phyloP scores from a whole-genome alignment of 2,329 filamentous ascomycete species.

The Aspergillus jensenii region DNA sequence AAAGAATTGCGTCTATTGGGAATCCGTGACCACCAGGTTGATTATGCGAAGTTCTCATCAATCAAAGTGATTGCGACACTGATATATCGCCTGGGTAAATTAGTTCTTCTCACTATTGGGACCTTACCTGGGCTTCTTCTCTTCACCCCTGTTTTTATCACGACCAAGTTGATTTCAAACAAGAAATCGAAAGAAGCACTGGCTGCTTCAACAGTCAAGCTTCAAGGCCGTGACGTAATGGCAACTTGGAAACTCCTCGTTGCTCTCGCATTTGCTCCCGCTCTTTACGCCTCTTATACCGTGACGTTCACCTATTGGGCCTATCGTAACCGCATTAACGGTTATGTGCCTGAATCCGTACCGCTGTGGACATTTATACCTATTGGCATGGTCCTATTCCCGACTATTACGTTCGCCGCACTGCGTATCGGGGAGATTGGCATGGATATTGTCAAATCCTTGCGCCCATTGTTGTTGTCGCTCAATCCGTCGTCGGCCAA shows the following conservation, averaged over 20 bases:
- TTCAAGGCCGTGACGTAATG: constrained; percentile 85
- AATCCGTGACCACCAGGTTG: constrained; percentile 89
- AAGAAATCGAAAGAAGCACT: constrained; percentile 81
- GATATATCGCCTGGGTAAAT: constrained; percentile 76
- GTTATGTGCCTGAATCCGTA: constrained; percentile 76
- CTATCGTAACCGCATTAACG: constrained; percentile 77
- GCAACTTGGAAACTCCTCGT: constrained; percentile 92
- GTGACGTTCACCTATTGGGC: constrained; percentile 73
- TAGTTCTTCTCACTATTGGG: constrained; percentile 72
- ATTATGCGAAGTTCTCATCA: constrained; percentile 82
- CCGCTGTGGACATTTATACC: constrained; percentile 76
- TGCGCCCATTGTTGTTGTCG: constrained; percentile 81
- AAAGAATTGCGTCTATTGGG: constrained; percentile 79
- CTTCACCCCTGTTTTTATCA: constrained; percentile 85
- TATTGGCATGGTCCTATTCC: constrained; percentile 76
- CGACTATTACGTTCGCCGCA: constrained; percentile 85
- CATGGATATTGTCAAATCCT: constrained; percentile 96
- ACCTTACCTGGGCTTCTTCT: constrained; percentile 84
- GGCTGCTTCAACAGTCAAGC: constrained; percentile 82
- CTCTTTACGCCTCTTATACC: constrained; percentile 80
- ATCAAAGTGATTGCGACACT: constrained; percentile 73
- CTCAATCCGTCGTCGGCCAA: constrained; percentile 82
- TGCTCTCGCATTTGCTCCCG: constrained; percentile 77
- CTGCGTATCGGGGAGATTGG: constrained; percentile 96
- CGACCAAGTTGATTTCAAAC: constrained; percentile 76